These are phyloP conservation scores for Sextonia rubra DNA, from an alignment of 164 flowering plant genomes.

Conservation along the genomic window DNA sequence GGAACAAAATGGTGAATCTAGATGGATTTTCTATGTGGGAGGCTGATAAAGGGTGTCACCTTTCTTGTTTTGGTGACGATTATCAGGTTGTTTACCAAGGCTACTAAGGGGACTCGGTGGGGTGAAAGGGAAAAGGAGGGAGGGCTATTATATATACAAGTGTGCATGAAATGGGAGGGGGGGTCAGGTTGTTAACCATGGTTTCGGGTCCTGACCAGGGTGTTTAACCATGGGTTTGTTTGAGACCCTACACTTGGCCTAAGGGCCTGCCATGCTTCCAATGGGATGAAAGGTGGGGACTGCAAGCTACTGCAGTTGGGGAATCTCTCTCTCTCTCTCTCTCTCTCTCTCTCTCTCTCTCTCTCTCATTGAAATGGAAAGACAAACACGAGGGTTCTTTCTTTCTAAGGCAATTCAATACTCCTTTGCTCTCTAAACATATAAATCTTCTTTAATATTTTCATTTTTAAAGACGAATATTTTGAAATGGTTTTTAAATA, in stretches of 20 bases:
- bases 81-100: not conserved
- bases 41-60: not conserved
- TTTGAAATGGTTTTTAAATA: no score
- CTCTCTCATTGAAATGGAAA: not conserved
- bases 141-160: not conserved
- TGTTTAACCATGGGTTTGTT: not conserved
- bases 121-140: not conserved
- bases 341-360: not conserved
- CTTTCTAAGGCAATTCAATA: no score
- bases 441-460: no score
- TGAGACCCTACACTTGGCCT: conserved; percentile 2
- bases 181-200: not conserved
- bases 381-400: no score
- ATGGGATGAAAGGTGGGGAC: not conserved
- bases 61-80: not conserved
- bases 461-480: no score
- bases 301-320: not conserved
- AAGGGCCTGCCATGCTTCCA: conserved; percentile 1
- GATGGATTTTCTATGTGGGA: not conserved
- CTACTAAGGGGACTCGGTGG: not conserved
- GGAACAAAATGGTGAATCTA: not conserved
- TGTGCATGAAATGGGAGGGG: not conserved
- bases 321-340: conserved; percentile 5
- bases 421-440: no score
- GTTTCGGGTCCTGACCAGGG: not conserved